A percentile compares a stretch with the other conserved stretches of the same genome.
phyloP scores from a whole-genome alignment of 2,329 filamentous ascomycete species.

The Ophiostoma sp. region DNA sequence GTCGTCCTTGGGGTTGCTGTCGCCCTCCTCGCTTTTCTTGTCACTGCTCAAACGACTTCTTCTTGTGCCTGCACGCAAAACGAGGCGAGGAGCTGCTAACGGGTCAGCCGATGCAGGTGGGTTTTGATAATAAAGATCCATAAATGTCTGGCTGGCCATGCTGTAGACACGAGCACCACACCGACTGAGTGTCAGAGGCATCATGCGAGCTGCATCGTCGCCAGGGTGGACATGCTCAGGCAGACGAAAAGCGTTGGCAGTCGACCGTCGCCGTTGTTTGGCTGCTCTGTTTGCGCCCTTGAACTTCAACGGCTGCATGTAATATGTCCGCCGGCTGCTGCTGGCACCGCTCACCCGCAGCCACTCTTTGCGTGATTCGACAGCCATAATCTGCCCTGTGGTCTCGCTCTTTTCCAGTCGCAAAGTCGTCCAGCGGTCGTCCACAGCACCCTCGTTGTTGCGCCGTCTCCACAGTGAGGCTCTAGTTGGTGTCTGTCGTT shows the following conservation, averaged over 20 bases:
- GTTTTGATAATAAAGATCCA: constrained; percentile 60
- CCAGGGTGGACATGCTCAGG: constrained; percentile 51
- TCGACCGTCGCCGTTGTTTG: constrained; percentile 36
- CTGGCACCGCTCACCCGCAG: constrained; percentile 45
- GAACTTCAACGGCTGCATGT: constrained; percentile 55
- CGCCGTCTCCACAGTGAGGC: constrained; percentile 63
- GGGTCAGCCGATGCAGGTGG: constrained; percentile 29
- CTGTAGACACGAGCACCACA: constrained; percentile 59
- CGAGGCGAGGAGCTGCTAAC: constrained; percentile 48
- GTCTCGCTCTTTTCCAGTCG: constrained; percentile 60
- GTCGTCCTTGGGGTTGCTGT: not conserved
- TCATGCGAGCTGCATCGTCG: constrained; percentile 44
- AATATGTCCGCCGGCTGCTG: constrained; percentile 64
- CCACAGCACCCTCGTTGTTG: constrained; percentile 68
- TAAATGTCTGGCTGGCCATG: constrained; percentile 52
- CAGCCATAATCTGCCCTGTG: constrained; percentile 58
- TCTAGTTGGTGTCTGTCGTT: constrained; percentile 46
- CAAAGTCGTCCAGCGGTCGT: constrained; percentile 72
- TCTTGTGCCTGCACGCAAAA: constrained; percentile 47
- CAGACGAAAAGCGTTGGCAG: constrained; percentile 23
- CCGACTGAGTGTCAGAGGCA: constrained; percentile 52
- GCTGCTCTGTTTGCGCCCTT: not conserved
- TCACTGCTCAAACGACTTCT: constrained; percentile 34
- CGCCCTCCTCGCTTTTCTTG: not conserved
- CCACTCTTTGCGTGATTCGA: constrained; percentile 72